A percentile compares a stretch with the other conserved stretches of the same genome.
These are phyloP conservation scores for Sherardia arvensis DNA, from an alignment of 257 asterid species.

Conservation along the genomic window DNA sequence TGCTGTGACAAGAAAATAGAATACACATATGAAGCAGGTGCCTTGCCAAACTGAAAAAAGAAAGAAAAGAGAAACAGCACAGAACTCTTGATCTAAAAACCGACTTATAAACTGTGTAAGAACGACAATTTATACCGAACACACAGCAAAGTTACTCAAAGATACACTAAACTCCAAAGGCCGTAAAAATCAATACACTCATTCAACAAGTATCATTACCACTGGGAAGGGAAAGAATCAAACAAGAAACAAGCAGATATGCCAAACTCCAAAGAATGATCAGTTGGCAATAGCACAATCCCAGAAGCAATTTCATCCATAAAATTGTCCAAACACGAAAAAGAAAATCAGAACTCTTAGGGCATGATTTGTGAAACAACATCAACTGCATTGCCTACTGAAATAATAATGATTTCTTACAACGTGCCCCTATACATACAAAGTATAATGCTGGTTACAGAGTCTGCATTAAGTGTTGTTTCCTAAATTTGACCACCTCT, in stretches of 20 bases:
- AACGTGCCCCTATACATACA: conserved; percentile 2
- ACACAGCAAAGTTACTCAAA: neutral
- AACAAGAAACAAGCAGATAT: neutral
- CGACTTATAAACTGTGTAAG: neutral
- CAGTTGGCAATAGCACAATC: neutral
- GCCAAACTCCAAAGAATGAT: neutral
- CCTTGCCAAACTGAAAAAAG: neutral
- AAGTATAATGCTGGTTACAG: neutral
- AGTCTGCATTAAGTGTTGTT: neutral
- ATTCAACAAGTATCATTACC: neutral
- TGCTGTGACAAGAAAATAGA: neutral
- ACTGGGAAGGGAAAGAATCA: neutral
- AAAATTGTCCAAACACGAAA: neutral
- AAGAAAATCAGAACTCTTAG: neutral
- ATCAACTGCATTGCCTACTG: neutral
- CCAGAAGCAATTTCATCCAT: neutral
- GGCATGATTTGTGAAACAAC: neutral
- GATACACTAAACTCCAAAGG: neutral
- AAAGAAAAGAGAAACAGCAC: too few species aligned
- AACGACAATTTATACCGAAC: neutral
- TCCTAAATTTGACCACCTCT: neutral
- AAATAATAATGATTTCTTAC: neutral
- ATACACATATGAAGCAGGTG: neutral
- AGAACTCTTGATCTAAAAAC: too few species aligned
- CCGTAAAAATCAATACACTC: neutral